Conservation (phyloP, 2,329 filamentous ascomycete genomes). For the Thielaviopsis euricoi region DNA sequence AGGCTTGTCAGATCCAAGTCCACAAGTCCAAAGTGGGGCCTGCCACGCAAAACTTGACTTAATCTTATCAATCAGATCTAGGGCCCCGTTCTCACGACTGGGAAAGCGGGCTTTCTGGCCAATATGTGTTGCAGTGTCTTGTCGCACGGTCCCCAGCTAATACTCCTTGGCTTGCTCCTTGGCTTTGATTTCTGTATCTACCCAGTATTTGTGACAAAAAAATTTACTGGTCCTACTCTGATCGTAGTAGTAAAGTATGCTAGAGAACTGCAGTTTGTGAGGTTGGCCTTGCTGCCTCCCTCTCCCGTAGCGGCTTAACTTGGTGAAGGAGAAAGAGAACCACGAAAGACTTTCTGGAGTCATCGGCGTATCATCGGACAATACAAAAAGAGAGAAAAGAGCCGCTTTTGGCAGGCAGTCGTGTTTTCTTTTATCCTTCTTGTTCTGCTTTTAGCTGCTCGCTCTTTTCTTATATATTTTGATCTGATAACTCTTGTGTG, state of each 20-base stretch:
- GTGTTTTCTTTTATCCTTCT: not conserved
- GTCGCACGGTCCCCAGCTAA: constrained; percentile 5
- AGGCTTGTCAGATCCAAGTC: no score
- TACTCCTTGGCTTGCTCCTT: not conserved
- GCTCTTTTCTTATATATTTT: not conserved
- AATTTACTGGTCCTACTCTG: no score
- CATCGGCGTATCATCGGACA: not conserved
- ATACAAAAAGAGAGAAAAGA: not conserved
- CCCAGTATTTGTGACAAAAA: no score
- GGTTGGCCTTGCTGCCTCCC: not conserved
- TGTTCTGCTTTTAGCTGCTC: not conserved
- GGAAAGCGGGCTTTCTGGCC: not conserved
- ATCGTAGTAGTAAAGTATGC: no score
- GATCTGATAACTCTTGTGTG: no score
- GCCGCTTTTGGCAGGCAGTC: not conserved
- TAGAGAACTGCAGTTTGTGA: not conserved
- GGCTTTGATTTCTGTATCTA: not conserved
- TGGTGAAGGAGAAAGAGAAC: not conserved
- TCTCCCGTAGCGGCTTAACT: no score
- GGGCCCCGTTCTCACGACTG: constrained; percentile 1
- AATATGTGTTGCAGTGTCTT: constrained; percentile 2
- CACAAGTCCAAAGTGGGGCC: not conserved
- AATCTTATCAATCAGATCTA: constrained; percentile 33
- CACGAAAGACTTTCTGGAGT: not conserved
- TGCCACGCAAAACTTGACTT: not conserved